Evolutionary conservation across 257 asterid genomes (phyloP).

Genomic region (Nicotiana sylvestris): DNA sequence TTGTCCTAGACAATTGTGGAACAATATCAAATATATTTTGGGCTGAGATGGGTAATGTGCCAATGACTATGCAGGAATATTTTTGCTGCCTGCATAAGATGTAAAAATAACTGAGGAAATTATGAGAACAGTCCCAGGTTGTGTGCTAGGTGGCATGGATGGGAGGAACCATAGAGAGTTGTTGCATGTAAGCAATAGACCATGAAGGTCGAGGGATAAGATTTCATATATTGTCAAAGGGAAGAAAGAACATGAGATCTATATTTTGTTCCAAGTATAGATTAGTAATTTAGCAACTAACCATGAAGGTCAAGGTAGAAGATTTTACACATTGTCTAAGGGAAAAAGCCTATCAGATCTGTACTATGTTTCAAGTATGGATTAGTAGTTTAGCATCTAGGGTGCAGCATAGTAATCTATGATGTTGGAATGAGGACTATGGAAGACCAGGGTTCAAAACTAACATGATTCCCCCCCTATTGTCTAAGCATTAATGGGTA

Average conservation of each 20-base stretch:
- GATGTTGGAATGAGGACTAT: too few relatives aligned
- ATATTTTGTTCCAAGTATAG: neutral
- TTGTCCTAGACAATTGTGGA: neutral
- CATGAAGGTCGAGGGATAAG: neutral
- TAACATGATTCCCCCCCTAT: too few relatives aligned
- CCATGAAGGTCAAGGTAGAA: neutral
- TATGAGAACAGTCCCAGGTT: neutral
- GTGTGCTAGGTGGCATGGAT: neutral
- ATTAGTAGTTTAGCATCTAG: neutral
- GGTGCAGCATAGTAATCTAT: too few relatives aligned
- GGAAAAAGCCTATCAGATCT: neutral
- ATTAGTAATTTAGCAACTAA: neutral
- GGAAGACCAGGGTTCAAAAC: too few relatives aligned
- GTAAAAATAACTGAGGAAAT: neutral
- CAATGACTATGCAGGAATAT: neutral
- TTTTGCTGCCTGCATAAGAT: neutral
- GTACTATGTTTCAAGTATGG: neutral
- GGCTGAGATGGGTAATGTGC: neutral
- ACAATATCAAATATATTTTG: neutral
- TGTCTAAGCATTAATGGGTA: too few relatives aligned
- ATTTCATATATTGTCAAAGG: neutral
- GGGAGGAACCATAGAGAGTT: neutral
- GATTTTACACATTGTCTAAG: neutral
- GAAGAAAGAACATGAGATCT: neutral
- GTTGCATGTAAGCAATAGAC: neutral